Conservation (phyloP, 2,329 filamentous ascomycete genomes). For the Lachnellula hyalina region DNA sequence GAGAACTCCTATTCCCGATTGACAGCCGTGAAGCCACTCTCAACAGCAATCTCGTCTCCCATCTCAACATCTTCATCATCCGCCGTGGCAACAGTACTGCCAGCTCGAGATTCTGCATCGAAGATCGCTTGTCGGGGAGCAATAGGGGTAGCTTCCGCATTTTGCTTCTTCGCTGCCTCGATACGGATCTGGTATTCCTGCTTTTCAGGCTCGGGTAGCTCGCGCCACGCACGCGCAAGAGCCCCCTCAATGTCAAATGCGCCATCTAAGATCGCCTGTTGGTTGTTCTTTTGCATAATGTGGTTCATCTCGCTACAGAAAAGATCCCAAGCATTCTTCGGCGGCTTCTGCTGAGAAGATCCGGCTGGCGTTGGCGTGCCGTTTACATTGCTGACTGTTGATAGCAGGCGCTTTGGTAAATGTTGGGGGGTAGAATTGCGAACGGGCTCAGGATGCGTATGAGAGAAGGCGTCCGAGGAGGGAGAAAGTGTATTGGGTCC, state of each 20-base stretch:
- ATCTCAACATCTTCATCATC: constrained; percentile 31
- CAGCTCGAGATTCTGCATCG: constrained; percentile 12
- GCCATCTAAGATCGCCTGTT: constrained; percentile 23
- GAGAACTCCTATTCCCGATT: constrained; percentile 16
- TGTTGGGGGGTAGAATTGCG: constrained; percentile 29
- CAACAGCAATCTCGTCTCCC: constrained; percentile 30
- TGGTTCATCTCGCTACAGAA: constrained; percentile 27
- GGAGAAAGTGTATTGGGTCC: constrained; percentile 43
- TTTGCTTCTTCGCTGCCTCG: constrained; percentile 29
- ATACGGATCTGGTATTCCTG: constrained; percentile 19
- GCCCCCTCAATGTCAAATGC: constrained; percentile 25
- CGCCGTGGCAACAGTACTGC: constrained; percentile 16
- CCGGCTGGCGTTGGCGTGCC: neutral
- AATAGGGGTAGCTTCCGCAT: constrained; percentile 12
- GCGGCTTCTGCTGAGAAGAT: constrained; percentile 5
- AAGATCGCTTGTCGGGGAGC: constrained; percentile 18
- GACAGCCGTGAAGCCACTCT: constrained; percentile 29
- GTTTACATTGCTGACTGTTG: constrained; percentile 32
- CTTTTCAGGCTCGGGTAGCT: constrained; percentile 19
- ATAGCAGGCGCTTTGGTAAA: constrained; percentile 14
- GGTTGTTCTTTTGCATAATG: constrained; percentile 19
- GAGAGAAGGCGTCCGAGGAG: constrained; percentile 49
- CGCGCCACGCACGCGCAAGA: constrained; percentile 26
- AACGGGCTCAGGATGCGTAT: constrained; percentile 37
- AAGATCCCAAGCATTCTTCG: constrained; percentile 27